Conservation (phyloP, 1,284 basidiomycete species). For the Sphagnurus paluster region DNA sequence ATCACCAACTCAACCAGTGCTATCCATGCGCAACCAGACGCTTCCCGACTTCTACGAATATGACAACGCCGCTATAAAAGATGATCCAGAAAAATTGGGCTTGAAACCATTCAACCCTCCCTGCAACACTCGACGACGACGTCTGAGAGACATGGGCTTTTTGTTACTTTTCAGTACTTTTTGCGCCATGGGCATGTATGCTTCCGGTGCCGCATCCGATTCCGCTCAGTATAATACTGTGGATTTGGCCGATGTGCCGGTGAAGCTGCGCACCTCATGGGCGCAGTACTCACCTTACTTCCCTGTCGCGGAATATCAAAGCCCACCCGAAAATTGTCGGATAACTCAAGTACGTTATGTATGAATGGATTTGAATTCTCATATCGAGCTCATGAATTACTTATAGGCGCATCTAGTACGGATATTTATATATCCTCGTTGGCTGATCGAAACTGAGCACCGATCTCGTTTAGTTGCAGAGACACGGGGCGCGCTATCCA, state of each 20-base stretch:
- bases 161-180: slow-evolving; percentile 6
- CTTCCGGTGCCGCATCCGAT: not conserved
- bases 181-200: slow-evolving; percentile 8
- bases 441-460: not conserved
- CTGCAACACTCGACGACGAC: not conserved
- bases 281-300: slow-evolving; percentile 62
- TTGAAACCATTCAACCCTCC: not conserved
- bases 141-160: slow-evolving; percentile 4
- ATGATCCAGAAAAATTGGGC: not conserved
- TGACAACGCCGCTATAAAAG: not conserved
- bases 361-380: not conserved
- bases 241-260: slow-evolving; percentile 1
- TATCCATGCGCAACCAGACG: not conserved
- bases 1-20: not conserved
- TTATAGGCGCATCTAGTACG: slow-evolving; percentile 60
- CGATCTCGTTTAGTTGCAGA: slow-evolving; percentile 60
- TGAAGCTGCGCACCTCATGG: slow-evolving; percentile 38
- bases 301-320: slow-evolving; percentile 44
- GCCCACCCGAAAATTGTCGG: slow-evolving; percentile 48
- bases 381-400: too few species aligned
- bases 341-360: slow-evolving; percentile 59
- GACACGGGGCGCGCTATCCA: slow-evolving; percentile 83
- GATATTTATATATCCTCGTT: not conserved
- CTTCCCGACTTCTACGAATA: not conserved
- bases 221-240: slow-evolving; percentile 4